phyloP scores from a whole-genome alignment of 768 basidiomycete genomes.

The Pulveroboletus frians region DNA sequence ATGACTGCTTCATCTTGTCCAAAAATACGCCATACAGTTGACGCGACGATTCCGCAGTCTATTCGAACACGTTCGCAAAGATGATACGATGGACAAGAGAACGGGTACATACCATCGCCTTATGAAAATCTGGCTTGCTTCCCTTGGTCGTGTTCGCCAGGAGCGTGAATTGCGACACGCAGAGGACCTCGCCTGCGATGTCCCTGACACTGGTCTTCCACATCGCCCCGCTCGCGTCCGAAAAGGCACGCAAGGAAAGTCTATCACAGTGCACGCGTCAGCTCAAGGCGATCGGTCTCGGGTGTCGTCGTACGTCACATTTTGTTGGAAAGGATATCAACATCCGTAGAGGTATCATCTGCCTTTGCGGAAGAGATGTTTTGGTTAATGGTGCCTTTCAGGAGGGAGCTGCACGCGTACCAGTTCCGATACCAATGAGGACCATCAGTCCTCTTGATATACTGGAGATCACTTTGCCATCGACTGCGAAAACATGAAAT shows the following conservation, averaged over 20 bases:
- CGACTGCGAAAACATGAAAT: constrained; percentile 47
- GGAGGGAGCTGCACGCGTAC: constrained; percentile 35
- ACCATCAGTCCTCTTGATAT: constrained; percentile 87
- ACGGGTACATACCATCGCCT: constrained; percentile 67
- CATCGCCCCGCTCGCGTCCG: constrained; percentile 55
- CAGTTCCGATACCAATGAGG: constrained; percentile 81
- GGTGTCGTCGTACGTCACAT: constrained; percentile 46
- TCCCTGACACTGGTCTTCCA: constrained; percentile 91
- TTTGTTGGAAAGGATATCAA: constrained; percentile 71
- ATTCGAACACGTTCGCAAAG: neutral
- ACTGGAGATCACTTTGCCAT: constrained; percentile 70
- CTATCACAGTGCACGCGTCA: constrained; percentile 34
- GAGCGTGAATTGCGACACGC: constrained; percentile 93
- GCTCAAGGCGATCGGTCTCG: neutral
- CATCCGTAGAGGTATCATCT: constrained; percentile 82
- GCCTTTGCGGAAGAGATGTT: constrained; percentile 23
- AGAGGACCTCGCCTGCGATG: constrained; percentile 84
- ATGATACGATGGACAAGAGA: neutral
- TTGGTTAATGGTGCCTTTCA: constrained; percentile 2
- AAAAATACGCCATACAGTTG: constrained; percentile 70
- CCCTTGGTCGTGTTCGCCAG: constrained; percentile 85
- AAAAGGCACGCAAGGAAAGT: constrained; percentile 69
- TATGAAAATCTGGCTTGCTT: constrained; percentile 88
- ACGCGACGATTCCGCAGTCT: constrained; percentile 66
- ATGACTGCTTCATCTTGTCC: constrained; percentile 56